Evolutionary conservation across 305 asterid species (phyloP).

Genomic region (Fraxinus latifolia): DNA sequence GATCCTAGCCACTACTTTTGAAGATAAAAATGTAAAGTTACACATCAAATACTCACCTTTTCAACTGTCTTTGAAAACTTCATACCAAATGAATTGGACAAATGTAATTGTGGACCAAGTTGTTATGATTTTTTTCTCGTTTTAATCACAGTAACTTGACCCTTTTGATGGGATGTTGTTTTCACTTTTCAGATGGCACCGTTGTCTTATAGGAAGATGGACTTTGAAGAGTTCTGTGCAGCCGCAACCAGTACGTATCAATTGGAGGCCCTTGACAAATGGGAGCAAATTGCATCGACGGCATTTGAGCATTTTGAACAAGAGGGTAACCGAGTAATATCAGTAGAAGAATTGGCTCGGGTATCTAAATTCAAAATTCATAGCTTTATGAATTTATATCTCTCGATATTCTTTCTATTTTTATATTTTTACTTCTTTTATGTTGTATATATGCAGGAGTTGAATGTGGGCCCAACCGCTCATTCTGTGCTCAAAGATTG

Average conservation of each 20-base stretch:
- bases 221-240: slow-evolving; percentile 86
- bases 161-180: background rate
- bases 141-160: background rate
- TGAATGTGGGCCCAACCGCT: slow-evolving; percentile 70
- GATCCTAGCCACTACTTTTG: background rate
- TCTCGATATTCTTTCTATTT: background rate
- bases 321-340: slow-evolving; percentile 79
- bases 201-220: slow-evolving; percentile 66
- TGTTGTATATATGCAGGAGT: slow-evolving; percentile 50
- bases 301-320: slow-evolving; percentile 72
- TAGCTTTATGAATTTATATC: background rate
- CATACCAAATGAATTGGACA: background rate
- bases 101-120: background rate
- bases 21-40: background rate
- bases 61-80: background rate
- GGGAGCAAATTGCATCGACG: slow-evolving; percentile 78
- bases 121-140: background rate
- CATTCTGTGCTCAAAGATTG: slow-evolving; percentile 77
- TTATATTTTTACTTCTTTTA: background rate
- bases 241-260: slow-evolving; percentile 89
- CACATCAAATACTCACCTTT: background rate
- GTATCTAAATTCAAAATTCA: slow-evolving; percentile 37
- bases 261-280: slow-evolving; percentile 71
- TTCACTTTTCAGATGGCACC: slow-evolving; percentile 61
- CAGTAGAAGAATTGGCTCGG: slow-evolving; percentile 86